Evolutionary conservation across 176 grass and related monocot genomes (phyloP), one percentile per base, ranked within the genome.

Genomic region (Cocos nucifera): DNA sequence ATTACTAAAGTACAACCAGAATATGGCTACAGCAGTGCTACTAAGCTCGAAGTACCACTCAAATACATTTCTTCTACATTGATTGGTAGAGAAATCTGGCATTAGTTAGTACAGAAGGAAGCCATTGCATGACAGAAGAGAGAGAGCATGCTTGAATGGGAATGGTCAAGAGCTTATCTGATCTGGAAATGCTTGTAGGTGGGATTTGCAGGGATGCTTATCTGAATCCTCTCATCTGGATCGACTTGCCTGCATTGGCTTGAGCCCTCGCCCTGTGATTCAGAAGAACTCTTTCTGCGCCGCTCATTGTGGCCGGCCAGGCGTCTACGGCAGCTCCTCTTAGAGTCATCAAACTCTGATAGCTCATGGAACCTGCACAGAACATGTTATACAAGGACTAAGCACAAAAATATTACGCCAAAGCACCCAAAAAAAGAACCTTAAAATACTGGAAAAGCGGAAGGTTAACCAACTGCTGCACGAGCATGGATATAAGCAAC

Each of bases 241-340:
- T 64, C 67, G 17, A 63, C 30, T 70, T 75, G 56, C 79, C 85
- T 67, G 56, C 73, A 82, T 15, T n/a, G 68, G 62, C 44, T 75
- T 25, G 67, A 72, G 25, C 67, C 78, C 57, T 53, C 84, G 28
- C 77, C 73, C 29, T 79, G 69, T 16, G 77, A 17, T 6, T 89
- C 88, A 15, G 82, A 73, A 10, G 84, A 65, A 76, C 79, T 83
- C 88, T 86, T 99, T 66, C 94, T 77, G 39, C 94, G 79, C 21
- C 94, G 84, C 67, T 89, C 94, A 30, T 99, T 99, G 78, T 99
- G 94, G 0, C 94, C 94, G 4, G 84, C 82, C 67, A 98, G 88
- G 57, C 94, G 94, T 14, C 67, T 55, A 12, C 94, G 94, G 61
- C 94, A 98, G 79, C 94, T 98, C 58, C 64, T 70, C 64, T 93